Percentiles rank a stretch among this genome's conserved stretches.
Conservation (phyloP, 2,329 filamentous ascomycete species). For the Trichoderma pleuroti region DNA sequence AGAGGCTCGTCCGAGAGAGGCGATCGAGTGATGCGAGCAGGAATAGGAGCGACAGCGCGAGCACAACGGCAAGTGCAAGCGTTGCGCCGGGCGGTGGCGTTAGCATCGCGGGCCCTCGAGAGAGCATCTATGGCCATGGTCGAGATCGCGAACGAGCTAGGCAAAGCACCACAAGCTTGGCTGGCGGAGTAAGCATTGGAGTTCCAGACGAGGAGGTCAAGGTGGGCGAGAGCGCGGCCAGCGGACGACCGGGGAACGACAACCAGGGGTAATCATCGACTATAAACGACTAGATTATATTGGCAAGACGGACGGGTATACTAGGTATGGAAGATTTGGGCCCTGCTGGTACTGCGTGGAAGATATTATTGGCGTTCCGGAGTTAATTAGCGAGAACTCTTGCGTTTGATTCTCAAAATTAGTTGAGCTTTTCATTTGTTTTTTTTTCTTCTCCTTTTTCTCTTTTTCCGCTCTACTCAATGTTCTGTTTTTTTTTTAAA, state of each 20-base stretch:
- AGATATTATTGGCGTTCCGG: not conserved
- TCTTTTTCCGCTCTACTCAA: not conserved
- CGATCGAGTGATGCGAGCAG: slow-evolving; percentile 46
- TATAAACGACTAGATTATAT: not conserved
- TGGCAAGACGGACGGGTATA: not conserved
- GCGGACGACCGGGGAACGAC: slow-evolving; percentile 31
- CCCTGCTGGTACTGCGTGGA: not conserved
- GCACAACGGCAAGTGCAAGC: slow-evolving; percentile 50
- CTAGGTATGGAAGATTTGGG: not conserved
- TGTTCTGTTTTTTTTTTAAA: not conserved
- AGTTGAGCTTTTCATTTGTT: not conserved
- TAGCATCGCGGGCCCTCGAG: slow-evolving; percentile 46
- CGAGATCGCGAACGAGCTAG: slow-evolving; percentile 43
- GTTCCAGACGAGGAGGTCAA: slow-evolving; percentile 58
- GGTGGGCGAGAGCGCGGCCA: slow-evolving; percentile 61
- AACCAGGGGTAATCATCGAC: not conserved
- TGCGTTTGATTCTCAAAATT: not conserved
- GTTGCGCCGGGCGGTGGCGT: slow-evolving; percentile 37
- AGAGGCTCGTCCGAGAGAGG: slow-evolving; percentile 50
- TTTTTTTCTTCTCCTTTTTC: not conserved
- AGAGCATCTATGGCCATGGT: slow-evolving; percentile 31
- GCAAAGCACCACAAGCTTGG: slow-evolving; percentile 45
- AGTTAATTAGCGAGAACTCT: not conserved
- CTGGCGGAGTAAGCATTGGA: slow-evolving; percentile 48
- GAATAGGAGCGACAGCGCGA: slow-evolving; percentile 50